These are phyloP conservation scores for Peterozyma toletana DNA, from an alignment of 805 yeast species.

Conservation along the genomic window DNA sequence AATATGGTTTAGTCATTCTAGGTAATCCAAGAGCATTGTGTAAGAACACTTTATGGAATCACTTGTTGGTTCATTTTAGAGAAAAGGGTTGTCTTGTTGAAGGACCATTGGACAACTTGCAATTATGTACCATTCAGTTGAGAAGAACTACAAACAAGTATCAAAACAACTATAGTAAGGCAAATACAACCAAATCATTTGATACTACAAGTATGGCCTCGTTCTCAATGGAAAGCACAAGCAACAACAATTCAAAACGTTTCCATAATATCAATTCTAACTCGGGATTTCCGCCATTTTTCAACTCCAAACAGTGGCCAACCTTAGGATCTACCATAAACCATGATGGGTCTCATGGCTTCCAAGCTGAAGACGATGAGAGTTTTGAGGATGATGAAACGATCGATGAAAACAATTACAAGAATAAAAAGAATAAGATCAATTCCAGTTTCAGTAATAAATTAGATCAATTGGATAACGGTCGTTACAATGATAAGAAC, in stretches of 20 bases:
- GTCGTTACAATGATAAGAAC: conserved; percentile 8
- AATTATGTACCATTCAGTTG: conserved; percentile 57
- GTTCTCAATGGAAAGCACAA: conserved; percentile 20
- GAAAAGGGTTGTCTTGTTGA: conserved; percentile 86
- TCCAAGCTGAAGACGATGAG: conserved; percentile 1
- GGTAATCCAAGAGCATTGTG: conserved; percentile 82
- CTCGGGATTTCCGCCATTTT: conserved; percentile 13
- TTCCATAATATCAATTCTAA: conserved; percentile 7
- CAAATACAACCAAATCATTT: conserved; percentile 12
- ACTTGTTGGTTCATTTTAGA: conserved; percentile 67
- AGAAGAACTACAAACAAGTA: conserved; percentile 17
- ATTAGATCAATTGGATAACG: conserved; percentile 13
- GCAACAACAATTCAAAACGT: conserved; percentile 13
- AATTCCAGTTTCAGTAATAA: conserved; percentile 24
- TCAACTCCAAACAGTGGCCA: conserved; percentile 13
- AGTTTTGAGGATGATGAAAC: conserved; percentile 5
- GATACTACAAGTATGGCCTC: conserved; percentile 33
- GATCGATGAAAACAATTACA: conserved; percentile 1
- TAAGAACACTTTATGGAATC: conserved; percentile 70
- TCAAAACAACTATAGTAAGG: background rate
- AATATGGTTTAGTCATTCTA: conserved; percentile 68
- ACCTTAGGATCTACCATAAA: conserved; percentile 2
- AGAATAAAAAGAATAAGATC: conserved; percentile 1
- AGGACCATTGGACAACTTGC: conserved; percentile 77
- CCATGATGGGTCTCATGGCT: conserved; percentile 1